Evolutionary conservation across 2,329 filamentous ascomycete species (phyloP), one percentile per base, ranked within the genome.

Genomic region (Whalleya microplaca): DNA sequence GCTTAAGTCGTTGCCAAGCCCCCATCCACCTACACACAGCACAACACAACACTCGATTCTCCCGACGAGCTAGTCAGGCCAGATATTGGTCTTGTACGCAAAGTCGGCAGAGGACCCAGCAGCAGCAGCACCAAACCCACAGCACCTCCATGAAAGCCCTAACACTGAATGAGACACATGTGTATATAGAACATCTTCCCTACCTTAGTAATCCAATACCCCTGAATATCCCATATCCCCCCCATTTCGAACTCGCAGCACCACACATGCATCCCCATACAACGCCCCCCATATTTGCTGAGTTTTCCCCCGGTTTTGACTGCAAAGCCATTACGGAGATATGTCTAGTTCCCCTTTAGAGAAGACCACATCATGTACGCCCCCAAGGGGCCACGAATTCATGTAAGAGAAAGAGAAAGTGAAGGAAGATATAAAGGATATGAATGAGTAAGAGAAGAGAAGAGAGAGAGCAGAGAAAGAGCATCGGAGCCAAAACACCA

Each of bases 331-430:
- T 60, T 58, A 66, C 64, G 64, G 65, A 69, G 63, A 69, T 66
- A 69, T 68, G 65, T 58, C 59, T 59, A 60, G 56, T 62, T n/a
- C n/a, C 56, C 65, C 62, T 66, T 68, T 71, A 71, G 67, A 72
- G 65, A 71, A 71, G 67, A 70, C 66, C 61, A 70, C 63, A 60
- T 71, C 69, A 70, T 72, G 70, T 71, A 72, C 63, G 64, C 67
- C 69, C 69, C 64, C 48, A 55, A 63, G 64, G 66, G 70, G 68
- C 64, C 66, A 72, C 68, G 70, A 71, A 72, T 61, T 72, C 70
- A 72, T 72, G 70, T 72, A 72, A 70, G 65, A 62, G 66, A 59
- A n/a, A n/a, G n/a, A n/a, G n/a, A n/a, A n/a, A 63, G 56, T 56
- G 58, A 61, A 45, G 59, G 61, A 59, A 62, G 49, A 64, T 58